These are phyloP conservation scores for Linaria vulgaris DNA, from an alignment of 257 asterid species.

Conservation along the genomic window DNA sequence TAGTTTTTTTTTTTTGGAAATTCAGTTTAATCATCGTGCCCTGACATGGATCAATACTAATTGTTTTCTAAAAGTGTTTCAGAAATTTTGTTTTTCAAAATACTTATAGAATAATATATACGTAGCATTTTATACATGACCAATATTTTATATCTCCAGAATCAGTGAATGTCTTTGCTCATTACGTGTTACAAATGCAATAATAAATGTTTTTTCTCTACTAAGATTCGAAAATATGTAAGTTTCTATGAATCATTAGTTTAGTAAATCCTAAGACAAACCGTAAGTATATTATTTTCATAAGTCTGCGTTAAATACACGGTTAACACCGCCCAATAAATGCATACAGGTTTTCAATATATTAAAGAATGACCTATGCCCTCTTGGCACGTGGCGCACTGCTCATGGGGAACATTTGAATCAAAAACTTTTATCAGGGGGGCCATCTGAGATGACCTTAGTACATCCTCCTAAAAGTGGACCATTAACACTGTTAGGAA, in stretches of 20 bases:
- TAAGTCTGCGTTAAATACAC: neutral
- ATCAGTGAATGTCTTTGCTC: too few species aligned
- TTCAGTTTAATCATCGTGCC: too few species aligned
- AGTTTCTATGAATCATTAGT: neutral
- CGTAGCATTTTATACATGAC: too few species aligned
- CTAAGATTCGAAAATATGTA: too few species aligned
- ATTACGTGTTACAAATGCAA: too few species aligned
- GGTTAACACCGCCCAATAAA: neutral
- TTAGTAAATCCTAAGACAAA: neutral
- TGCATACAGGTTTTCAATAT: neutral
- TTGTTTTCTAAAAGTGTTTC: too few species aligned
- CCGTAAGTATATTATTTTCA: neutral
- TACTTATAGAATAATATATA: too few species aligned
- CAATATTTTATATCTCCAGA: too few species aligned
- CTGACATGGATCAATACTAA: too few species aligned
- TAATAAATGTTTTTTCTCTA: too few species aligned
- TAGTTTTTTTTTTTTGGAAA: too few species aligned
- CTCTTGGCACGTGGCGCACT: slow-evolving; percentile 38
- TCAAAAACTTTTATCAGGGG: slow-evolving; percentile 35
- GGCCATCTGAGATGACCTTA: slow-evolving; percentile 60
- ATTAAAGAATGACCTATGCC: neutral
- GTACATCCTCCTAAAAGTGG: slow-evolving; percentile 46
- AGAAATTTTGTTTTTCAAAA: too few species aligned
- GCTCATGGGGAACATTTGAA: slow-evolving; percentile 56
- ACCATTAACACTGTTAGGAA: slow-evolving; percentile 49